These are phyloP conservation scores for Selenicereus undatus DNA, from an alignment of 148 eudicot species.

Conservation along the genomic window DNA sequence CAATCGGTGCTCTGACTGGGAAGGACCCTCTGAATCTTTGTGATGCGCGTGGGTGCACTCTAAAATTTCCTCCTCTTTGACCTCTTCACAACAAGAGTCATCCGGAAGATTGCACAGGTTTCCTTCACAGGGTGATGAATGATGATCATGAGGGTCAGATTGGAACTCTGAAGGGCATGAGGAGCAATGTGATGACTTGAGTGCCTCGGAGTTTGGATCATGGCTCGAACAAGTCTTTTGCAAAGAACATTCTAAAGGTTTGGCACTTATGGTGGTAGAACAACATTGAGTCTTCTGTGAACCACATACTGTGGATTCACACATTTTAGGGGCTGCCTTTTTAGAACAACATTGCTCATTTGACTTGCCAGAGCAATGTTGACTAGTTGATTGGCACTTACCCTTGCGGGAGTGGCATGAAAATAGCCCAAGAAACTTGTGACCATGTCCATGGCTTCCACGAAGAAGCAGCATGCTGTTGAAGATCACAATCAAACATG, in stretches of 20 bases:
- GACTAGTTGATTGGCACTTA: constrained; percentile 24
- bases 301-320: not conserved
- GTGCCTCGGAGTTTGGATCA: constrained; percentile 1
- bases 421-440: constrained; percentile 22
- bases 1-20: constrained; percentile 1
- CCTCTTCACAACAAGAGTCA: constrained; percentile 10
- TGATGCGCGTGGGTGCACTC: not conserved
- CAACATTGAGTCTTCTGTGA: constrained; percentile 11
- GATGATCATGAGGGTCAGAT: constrained; percentile 12
- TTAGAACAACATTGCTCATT: constrained; percentile 25
- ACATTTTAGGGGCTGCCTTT: constrained; percentile 1
- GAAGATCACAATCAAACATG: constrained; percentile 70
- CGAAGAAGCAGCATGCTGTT: constrained; percentile 83
- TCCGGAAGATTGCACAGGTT: constrained; percentile 1
- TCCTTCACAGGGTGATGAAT: not conserved
- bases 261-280: not conserved
- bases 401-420: constrained; percentile 35
- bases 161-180: not conserved
- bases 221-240: constrained; percentile 2
- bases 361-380: constrained; percentile 16
- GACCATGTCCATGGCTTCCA: constrained; percentile 21
- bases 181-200: not conserved
- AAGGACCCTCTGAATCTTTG: not conserved
- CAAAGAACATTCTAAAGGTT: constrained; percentile 14
- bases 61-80: not conserved